Conservation (phyloP, 139 green algal species). For the Coelastrella sp. region DNA sequence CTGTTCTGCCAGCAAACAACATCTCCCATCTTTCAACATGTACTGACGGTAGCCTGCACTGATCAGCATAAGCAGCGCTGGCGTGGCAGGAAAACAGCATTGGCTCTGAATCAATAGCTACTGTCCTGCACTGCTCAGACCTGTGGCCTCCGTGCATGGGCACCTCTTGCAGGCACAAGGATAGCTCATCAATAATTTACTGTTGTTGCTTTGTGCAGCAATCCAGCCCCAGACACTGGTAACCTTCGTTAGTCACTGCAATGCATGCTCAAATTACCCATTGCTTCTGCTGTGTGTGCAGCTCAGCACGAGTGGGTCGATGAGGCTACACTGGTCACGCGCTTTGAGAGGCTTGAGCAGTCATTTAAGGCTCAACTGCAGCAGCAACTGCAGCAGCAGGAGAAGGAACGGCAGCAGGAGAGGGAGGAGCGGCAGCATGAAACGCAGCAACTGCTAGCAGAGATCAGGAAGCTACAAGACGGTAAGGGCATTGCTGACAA, state of each 20-base stretch:
- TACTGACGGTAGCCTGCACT: too few species aligned
- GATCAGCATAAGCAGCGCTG: background rate
- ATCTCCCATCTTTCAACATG: too few species aligned
- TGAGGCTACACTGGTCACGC: background rate
- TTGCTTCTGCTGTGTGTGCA: background rate
- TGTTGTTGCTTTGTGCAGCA: background rate
- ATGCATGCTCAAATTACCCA: background rate
- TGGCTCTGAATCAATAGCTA: background rate
- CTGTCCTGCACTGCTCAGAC: background rate
- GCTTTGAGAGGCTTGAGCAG: conserved; percentile 5
- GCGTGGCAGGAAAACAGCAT: background rate
- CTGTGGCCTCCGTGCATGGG: background rate
- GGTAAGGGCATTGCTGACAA: background rate
- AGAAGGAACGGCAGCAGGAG: background rate
- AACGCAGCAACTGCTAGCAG: background rate
- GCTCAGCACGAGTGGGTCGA: background rate
- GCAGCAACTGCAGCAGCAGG: background rate
- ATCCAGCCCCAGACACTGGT: background rate
- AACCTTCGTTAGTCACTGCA: background rate
- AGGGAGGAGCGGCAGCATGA: background rate
- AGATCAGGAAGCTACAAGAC: background rate
- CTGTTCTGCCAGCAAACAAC: too few species aligned
- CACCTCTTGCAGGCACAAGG: background rate
- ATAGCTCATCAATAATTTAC: background rate
- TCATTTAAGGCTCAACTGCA: background rate